Percentiles rank a stretch among this genome's conserved stretches.
Evolutionary conservation across 2,329 filamentous ascomycete species (phyloP).

Genomic region (Fusarium sp.): DNA sequence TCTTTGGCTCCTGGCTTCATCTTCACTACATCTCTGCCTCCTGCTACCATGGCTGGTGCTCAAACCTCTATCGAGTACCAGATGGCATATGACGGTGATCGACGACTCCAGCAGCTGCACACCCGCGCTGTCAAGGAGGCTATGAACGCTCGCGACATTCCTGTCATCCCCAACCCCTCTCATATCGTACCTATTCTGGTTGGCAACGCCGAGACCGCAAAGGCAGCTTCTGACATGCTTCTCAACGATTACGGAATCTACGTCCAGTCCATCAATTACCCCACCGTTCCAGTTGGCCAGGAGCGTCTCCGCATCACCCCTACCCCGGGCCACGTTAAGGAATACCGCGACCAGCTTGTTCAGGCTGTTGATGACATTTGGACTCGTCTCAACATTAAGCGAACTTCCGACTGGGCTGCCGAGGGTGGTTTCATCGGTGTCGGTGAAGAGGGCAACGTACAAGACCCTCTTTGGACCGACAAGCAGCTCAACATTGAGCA

Average conservation of each 20-base stretch:
- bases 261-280: slow-evolving; percentile 99
- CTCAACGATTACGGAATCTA: slow-evolving; percentile 93
- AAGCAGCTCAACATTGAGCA: slow-evolving; percentile 84
- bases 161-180: slow-evolving; percentile 96
- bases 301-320: slow-evolving; percentile 96
- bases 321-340: slow-evolving; percentile 88
- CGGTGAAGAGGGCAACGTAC: slow-evolving; percentile 74
- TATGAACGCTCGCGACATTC: slow-evolving; percentile 83
- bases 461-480: slow-evolving; percentile 90
- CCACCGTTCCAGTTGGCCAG: slow-evolving; percentile 97
- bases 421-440: slow-evolving; percentile 96
- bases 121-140: slow-evolving; percentile 93
- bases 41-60: slow-evolving; percentile 96
- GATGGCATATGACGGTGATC: slow-evolving; percentile 84
- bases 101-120: slow-evolving; percentile 93
- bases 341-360: slow-evolving; percentile 88
- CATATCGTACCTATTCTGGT: slow-evolving; percentile 96
- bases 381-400: slow-evolving; percentile 88
- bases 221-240: slow-evolving; percentile 90
- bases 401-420: slow-evolving; percentile 90
- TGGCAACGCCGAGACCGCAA: slow-evolving; percentile 92
- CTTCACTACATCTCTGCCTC: slow-evolving; percentile 96
- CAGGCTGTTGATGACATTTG: slow-evolving; percentile 88
- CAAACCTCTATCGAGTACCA: slow-evolving; percentile 94
- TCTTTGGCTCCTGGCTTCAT: slow-evolving; percentile 98